Evolutionary conservation across 371 early-diverging fungal genomes (phyloP), one percentile per base, ranked within the genome.

Genomic region (Mucor indicus): DNA sequence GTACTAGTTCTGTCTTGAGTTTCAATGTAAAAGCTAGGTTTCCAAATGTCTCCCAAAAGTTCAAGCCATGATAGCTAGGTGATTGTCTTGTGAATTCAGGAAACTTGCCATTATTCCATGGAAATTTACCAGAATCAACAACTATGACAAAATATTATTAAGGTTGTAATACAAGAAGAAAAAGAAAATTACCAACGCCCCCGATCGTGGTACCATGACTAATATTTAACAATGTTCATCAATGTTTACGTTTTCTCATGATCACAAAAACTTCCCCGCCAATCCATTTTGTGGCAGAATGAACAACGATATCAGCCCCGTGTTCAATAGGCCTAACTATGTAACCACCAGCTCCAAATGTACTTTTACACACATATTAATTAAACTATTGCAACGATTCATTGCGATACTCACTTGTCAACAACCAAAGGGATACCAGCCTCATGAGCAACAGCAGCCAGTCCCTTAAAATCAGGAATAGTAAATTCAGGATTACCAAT

Each of bases 301-400:
- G 86, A 9, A 88, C 83, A 44, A 93, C 83, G 60, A 93, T 91
- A 67, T 93, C 92, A 16, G 94, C 94, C 43, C 92, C 93, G 58
- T 90, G 84, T 16, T 87, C 85, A 52, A 93, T 83, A 11, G 94
- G 94, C 11, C 77, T 80, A 29, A 76, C 72, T 30, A 92, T 70
- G 65, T 87, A 92, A n/a, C 92, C 93, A 43, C 88, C 92, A 49
- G 87, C 85, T 51, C 93, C 94, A 58, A 93, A 93, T 1, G 95
- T 95, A 75, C 94, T 94, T 77, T 82, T 83, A 85, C 50, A 85
- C 11, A 13, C 12, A 32, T 2, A 16, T 24, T 16, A 7, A 2
- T 7, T 2, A 15, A 2, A 15, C 0, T 25, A 2, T 13, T 0
- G 10, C 17, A 25, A 1, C 2, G 17, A 2, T n/a, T 16, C 6